Conservation (phyloP, 1,284 basidiomycete species). For the Ustilago loliicola region DNA sequence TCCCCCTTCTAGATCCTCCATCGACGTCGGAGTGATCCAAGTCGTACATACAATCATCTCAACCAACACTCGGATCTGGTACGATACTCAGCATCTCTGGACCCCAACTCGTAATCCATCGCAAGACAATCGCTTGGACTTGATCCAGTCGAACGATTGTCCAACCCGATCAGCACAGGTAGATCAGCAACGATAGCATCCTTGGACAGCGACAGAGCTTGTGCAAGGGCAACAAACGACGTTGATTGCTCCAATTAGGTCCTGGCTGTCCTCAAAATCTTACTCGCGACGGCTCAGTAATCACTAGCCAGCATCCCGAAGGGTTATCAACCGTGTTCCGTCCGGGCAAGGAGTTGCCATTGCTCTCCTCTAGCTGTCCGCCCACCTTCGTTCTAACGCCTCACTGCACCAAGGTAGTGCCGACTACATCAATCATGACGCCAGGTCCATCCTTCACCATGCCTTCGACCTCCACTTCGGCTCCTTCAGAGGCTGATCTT, state of each 20-base stretch:
- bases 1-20: constrained; percentile 13
- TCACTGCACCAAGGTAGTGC: background rate
- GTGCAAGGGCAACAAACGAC: background rate
- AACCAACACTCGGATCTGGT: background rate
- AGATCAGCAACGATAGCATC: background rate
- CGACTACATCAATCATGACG: constrained; percentile 35
- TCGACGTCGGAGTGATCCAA: constrained; percentile 25
- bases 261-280: too few relatives aligned
- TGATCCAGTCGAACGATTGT: background rate
- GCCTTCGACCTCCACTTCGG: constrained; percentile 22
- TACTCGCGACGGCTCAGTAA: background rate
- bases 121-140: background rate
- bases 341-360: background rate
- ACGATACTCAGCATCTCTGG: background rate
- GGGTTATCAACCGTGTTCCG: background rate
- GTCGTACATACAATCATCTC: background rate
- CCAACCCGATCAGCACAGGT: background rate
- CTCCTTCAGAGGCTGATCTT: constrained; percentile 4
- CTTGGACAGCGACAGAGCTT: background rate
- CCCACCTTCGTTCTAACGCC: background rate
- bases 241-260: too few relatives aligned
- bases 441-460: constrained; percentile 51
- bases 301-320: background rate
- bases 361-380: background rate
- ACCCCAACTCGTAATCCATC: background rate